Evolutionary conservation across 139 green algal genomes (phyloP), one percentile per base, ranked within the genome.

Genomic region (Chlorella sorokiniana): DNA sequence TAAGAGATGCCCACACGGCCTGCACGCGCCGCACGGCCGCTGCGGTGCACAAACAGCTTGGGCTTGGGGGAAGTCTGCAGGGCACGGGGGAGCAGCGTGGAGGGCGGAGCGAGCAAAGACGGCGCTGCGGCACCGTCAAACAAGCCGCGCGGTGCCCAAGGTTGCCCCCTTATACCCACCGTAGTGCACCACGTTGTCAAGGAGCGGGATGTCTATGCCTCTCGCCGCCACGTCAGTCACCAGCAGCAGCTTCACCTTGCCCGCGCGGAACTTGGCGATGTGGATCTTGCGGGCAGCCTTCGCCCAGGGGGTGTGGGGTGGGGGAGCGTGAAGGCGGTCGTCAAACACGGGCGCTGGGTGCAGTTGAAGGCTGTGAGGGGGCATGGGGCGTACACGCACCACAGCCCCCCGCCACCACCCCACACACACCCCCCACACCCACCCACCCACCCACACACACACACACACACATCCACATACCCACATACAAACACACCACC

Each of bases 141-240:
- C 56, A 65, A 25, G 56, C 16, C 29, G 56, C 18, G 18, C 16
- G n/a, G 56, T 16, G 61, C 27, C 16, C 25, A 42, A 42, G 11
- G 29, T 27, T 8, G 11, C n/a, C 64, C 10, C n/a, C 16, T 22
- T 22, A 29, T 22, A n/a, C 56, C 56, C 68, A 59, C 41, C 41
- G 41, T 59, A 59, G 68, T 67, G 8, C n/a, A 42, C 31, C n/a
- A 99, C 97, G 84, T 99, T 99, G 92, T 99, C 95, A 51, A 99
- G 92, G 52, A 98, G 91, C 0, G 97, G 97, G 73, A 99, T 97
- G 92, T 99, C 97, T 42, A 99, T 94, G 61, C 97, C 97, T 27
- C 97, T 91, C 20, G 97, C 97, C n/a, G 97, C 97, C 35, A 99
- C 97, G 85, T 99, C 97, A 0, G 97, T 99, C 37, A 98, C 96